Evolutionary conservation across 2,329 filamentous ascomycete species (phyloP).

Genomic region (Coleophoma crateriformis): DNA sequence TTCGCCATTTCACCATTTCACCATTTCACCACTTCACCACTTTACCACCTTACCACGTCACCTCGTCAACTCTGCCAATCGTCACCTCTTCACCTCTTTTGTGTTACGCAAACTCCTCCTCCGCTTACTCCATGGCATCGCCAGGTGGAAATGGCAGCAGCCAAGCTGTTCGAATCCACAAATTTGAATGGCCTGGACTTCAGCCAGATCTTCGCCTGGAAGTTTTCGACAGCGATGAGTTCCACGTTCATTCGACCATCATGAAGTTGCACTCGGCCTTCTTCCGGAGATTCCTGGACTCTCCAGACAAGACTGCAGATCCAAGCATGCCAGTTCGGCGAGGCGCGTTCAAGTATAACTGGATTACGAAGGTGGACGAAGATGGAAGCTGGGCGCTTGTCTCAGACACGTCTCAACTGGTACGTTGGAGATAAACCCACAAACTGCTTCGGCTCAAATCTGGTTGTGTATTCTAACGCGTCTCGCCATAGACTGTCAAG

Average conservation of each 20-base stretch:
- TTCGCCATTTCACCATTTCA: too few relatives aligned
- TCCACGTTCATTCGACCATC: slow-evolving; percentile 6
- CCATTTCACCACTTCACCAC: too few relatives aligned
- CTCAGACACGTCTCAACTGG: not conserved
- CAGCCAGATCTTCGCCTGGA: slow-evolving; percentile 8
- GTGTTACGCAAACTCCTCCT: too few relatives aligned
- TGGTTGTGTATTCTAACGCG: not conserved
- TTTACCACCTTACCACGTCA: too few relatives aligned
- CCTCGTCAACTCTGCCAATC: too few relatives aligned
- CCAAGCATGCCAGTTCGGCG: not conserved
- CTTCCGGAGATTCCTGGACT: slow-evolving; percentile 9
- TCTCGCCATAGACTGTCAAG: not conserved
- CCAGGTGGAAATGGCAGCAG: too few relatives aligned
- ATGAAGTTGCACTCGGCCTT: slow-evolving; percentile 8
- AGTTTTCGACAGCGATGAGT: slow-evolving; percentile 7
- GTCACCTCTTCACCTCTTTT: too few relatives aligned
- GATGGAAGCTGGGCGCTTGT: slow-evolving; percentile 6
- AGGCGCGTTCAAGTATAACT: slow-evolving; percentile 3
- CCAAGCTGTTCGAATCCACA: not conserved
- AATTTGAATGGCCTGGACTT: slow-evolving; percentile 4
- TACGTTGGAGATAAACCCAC: not conserved
- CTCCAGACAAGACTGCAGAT: slow-evolving; percentile 4
- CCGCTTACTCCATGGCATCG: too few relatives aligned
- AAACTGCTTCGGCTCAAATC: too few relatives aligned
- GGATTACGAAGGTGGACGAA: slow-evolving; percentile 7